Base-by-base conservation (phyloP, 73 alveolate genomes). In the Durusdinium trenchii region DNA sequence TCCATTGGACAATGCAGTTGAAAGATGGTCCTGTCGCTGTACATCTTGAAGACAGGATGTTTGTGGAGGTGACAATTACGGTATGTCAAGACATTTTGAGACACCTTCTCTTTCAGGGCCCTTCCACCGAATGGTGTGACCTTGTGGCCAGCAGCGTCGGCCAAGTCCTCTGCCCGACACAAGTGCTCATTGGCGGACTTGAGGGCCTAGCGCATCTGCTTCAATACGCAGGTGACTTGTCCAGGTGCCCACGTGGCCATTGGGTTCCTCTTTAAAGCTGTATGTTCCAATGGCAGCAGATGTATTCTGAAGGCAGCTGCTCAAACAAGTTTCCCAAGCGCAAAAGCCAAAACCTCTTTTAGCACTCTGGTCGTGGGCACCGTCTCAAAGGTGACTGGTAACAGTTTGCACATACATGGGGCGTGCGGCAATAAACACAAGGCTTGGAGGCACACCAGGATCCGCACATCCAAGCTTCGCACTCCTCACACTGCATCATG, bases 331-430 rank as follows among this genome's bases (percentile, higher is more conserved):
- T n/a, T n/a, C n/a, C n/a, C n/a, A n/a, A n/a, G 42, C 9, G 9
- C 78, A 7, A 73, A 32, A 50, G 1, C 43, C 85, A 40, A 50
- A 54, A 10, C 71, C 3, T 30, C 61, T 87, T 91, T 71, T 38
- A 91, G 45, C 98, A 91, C 89, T 91, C 98, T 16, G 98, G 98
- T 6, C 98, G 98, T 7, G 98, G 98, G 89, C 98, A 91, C 43
- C 89, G 87, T 47, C 98, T 67, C 98, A 91, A 46, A 30, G 98
- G 98, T 10, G 98, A 91, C 90, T 57, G 84, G 46, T 47, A 91
- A 42, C 98, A 91, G 89, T 48, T 91, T 4, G 98, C 98, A 69
- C 98, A 91, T 4, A 91, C 98, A n/a, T 91, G 98, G 20, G 98
- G 57, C 6, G 76, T 48, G 30, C 98, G 98, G 98, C 98, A 91